phyloP scores from a whole-genome alignment of 345 rosid genomes.

The Aquilaria sinensis region DNA sequence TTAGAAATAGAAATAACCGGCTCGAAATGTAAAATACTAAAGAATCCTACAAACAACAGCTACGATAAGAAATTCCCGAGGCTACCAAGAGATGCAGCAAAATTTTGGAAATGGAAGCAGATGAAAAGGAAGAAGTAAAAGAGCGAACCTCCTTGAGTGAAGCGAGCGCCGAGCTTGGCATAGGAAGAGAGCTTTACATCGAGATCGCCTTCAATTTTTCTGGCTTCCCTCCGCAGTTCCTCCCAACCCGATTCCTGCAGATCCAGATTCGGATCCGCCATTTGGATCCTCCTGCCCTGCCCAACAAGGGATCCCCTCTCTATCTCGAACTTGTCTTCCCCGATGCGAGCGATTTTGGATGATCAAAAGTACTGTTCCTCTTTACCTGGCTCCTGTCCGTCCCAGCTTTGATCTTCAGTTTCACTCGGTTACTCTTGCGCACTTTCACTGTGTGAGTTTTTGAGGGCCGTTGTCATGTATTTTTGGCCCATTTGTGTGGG shows the following conservation, averaged over 20 bases:
- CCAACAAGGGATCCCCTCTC: constrained; percentile 18
- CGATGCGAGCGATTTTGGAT: too few species aligned
- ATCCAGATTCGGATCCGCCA: constrained; percentile 73
- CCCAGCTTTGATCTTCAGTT: too few species aligned
- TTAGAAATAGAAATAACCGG: too few species aligned
- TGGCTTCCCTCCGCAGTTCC: constrained; percentile 85
- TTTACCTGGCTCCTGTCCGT: too few species aligned
- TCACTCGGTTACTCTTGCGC: too few species aligned
- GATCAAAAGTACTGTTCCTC: neutral
- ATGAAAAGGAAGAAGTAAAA: constrained; percentile 1
- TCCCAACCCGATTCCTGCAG: constrained; percentile 98
- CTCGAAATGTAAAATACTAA: too few species aligned
- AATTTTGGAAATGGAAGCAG: neutral
- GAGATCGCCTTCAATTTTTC: constrained; percentile 95
- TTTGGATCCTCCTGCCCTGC: constrained; percentile 28
- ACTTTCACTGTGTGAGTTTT: too few species aligned
- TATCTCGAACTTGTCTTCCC: neutral
- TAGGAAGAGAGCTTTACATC: constrained; percentile 97
- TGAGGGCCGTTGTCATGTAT: too few species aligned
- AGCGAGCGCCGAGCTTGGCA: constrained; percentile 93
- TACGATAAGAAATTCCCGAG: neutral
- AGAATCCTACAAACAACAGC: too few species aligned
- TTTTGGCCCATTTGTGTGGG: too few species aligned
- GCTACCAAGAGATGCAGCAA: neutral
- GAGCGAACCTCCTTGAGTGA: constrained; percentile 76